A percentile compares a stretch with the other conserved stretches of the same genome.
Evolutionary conservation across 306 rosid species (phyloP).

Genomic region (Vigna hirtella): DNA sequence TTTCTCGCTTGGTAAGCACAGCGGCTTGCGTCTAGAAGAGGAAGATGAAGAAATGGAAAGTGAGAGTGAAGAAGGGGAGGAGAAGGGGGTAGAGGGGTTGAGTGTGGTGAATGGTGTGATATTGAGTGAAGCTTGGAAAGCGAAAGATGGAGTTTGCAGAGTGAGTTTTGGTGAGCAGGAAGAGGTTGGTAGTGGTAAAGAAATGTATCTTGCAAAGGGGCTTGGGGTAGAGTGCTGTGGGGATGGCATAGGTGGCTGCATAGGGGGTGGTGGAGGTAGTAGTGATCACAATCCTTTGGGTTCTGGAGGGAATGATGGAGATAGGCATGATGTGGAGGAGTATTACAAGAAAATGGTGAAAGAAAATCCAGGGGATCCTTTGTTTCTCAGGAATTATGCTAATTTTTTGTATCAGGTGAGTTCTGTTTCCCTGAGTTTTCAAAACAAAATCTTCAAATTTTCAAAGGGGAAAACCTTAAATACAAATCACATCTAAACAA

Average conservation of each 20-base stretch:
- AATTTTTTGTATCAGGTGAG: slow-evolving; percentile 71
- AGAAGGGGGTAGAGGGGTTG: slow-evolving; percentile 14
- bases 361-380: slow-evolving; percentile 80
- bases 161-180: slow-evolving; percentile 44
- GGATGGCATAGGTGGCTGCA: slow-evolving; percentile 54
- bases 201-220: slow-evolving; percentile 63
- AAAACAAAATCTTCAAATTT: neutral
- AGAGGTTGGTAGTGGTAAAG: slow-evolving; percentile 44
- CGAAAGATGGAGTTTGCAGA: slow-evolving; percentile 49
- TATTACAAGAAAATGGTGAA: slow-evolving; percentile 73
- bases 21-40: slow-evolving; percentile 51
- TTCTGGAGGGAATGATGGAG: slow-evolving; percentile 62
- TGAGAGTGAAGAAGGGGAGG: slow-evolving; percentile 51
- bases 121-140: slow-evolving; percentile 46
- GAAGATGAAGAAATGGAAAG: slow-evolving; percentile 62
- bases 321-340: slow-evolving; percentile 62
- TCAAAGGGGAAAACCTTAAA: neutral
- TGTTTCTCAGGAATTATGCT: slow-evolving; percentile 89
- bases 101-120: slow-evolving; percentile 39
- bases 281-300: slow-evolving; percentile 52
- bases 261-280: slow-evolving; percentile 44
- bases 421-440: neutral
- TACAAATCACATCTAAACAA: neutral
- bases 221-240: slow-evolving; percentile 59
- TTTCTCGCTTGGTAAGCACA: slow-evolving; percentile 39